Percentiles rank a stretch among this genome's conserved stretches.
These are phyloP conservation scores for Populus deltoides DNA, from an alignment of 345 rosid species.

Conservation along the genomic window DNA sequence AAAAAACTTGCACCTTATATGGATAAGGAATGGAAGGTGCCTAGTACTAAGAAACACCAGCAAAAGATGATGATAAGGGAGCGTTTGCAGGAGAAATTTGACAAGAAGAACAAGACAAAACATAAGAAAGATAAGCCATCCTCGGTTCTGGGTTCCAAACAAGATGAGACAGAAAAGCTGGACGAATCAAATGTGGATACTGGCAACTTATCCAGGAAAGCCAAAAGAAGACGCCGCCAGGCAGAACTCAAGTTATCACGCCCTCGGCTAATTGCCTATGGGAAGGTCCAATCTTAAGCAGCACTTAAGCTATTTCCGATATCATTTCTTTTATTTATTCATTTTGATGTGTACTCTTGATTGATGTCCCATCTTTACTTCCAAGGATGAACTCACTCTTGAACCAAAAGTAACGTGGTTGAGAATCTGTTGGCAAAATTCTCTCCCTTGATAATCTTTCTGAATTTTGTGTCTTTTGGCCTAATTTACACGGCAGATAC, in stretches of 20 bases:
- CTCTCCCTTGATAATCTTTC: no score
- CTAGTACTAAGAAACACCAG: constrained; percentile 41
- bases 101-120: constrained; percentile 45
- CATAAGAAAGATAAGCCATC: constrained; percentile 18
- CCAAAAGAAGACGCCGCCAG: constrained; percentile 60
- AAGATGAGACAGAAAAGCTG: constrained; percentile 20
- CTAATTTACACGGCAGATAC: no score
- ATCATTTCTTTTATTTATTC: no score
- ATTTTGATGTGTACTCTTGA: no score
- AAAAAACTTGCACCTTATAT: constrained; percentile 75
- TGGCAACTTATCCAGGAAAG: constrained; percentile 44
- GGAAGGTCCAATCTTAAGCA: constrained; percentile 40
- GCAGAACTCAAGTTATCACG: constrained; percentile 51
- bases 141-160: constrained; percentile 12
- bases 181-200: constrained; percentile 27
- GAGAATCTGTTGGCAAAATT: no score
- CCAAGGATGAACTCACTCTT: no score
- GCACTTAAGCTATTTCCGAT: no score
- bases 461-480: no score
- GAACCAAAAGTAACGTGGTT: no score
- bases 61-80: constrained; percentile 50
- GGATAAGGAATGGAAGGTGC: constrained; percentile 82
- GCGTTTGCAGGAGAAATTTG: constrained; percentile 27
- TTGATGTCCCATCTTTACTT: no score
- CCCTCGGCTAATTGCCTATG: constrained; percentile 65